phyloP scores from a whole-genome alignment of 2,329 filamentous ascomycete genomes.

The Ophiostoma quercus region DNA sequence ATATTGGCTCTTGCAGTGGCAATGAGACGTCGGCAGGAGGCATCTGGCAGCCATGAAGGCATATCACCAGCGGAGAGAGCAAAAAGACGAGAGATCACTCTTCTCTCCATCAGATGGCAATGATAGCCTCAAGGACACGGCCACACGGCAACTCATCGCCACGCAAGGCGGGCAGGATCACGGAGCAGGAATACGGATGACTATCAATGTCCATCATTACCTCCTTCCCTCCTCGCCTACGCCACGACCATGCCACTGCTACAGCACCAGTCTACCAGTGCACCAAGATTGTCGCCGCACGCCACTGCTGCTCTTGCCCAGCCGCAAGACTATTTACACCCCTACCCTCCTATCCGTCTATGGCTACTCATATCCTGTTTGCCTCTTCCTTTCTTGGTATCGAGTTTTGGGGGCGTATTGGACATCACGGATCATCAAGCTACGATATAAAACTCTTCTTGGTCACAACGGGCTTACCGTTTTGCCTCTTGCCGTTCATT shows the following conservation, averaged over 20 bases:
- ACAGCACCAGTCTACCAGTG: background rate
- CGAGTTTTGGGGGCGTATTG: background rate
- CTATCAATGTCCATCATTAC: background rate
- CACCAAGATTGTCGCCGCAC: background rate
- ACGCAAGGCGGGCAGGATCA: background rate
- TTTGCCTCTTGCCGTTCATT: background rate
- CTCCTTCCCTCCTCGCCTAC: background rate
- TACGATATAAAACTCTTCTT: background rate
- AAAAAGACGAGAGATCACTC: background rate
- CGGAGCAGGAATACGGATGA: background rate
- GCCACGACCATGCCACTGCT: background rate
- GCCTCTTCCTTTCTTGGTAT: background rate
- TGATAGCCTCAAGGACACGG: background rate
- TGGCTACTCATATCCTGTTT: background rate
- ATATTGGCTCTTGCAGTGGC: background rate
- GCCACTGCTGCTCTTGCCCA: background rate
- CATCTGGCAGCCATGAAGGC: background rate
- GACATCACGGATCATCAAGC: background rate
- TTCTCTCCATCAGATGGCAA: background rate
- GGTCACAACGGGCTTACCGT: background rate
- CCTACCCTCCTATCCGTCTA: background rate
- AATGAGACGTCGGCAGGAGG: background rate
- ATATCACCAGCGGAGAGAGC: background rate
- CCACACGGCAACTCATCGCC: background rate
- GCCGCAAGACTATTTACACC: background rate